Conservation (phyloP, 1,284 basidiomycete genomes). For the Ganoderma boninense region DNA sequence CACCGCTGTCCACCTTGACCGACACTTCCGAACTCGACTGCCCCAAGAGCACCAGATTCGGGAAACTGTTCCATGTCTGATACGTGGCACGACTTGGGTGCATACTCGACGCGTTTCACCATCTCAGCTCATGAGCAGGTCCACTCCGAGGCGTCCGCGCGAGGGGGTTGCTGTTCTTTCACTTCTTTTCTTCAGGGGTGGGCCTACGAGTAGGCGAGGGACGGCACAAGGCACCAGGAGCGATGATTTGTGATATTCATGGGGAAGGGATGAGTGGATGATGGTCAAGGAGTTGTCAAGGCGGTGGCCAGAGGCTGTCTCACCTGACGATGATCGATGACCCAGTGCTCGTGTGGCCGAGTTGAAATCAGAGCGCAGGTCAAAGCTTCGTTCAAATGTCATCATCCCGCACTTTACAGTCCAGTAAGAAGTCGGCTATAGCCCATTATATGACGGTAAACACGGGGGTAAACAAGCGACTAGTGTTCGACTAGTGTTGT, state of each 20-base stretch:
- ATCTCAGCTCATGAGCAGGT: background rate
- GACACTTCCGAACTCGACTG: background rate
- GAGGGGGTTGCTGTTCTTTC: background rate
- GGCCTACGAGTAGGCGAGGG: background rate
- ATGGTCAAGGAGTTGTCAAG: background rate
- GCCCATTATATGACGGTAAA: background rate
- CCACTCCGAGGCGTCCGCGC: background rate
- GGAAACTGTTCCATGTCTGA: no score
- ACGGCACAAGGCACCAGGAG: background rate
- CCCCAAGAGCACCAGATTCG: background rate
- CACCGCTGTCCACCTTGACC: background rate
- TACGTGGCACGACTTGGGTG: background rate
- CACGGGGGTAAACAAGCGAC: background rate
- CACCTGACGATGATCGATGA: background rate
- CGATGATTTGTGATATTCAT: background rate
- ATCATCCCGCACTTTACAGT: background rate
- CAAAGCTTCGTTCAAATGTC: background rate
- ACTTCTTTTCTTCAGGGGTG: background rate
- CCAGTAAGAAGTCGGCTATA: background rate
- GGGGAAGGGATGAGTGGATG: background rate
- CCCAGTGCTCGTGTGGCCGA: background rate
- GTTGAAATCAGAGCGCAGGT: background rate
- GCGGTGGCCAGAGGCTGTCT: background rate
- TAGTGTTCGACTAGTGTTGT: background rate
- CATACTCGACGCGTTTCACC: background rate